Evolutionary conservation across 176 grass and related monocot species (phyloP), one percentile per base, ranked within the genome.

Genomic region (Neostapfia colusana): DNA sequence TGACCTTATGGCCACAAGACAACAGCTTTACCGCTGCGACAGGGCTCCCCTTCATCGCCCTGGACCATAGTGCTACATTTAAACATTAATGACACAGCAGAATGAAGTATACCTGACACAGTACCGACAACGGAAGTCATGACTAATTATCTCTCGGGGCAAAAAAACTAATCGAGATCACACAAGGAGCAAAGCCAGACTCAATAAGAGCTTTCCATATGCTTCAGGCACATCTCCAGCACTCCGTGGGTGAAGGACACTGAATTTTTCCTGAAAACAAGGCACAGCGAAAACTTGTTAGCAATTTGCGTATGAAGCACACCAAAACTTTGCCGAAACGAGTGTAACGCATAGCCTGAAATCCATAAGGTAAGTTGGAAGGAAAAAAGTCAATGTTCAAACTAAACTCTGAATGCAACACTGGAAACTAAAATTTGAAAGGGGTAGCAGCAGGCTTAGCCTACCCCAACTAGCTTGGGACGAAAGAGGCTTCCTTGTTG

Each of bases 101-200:
- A 42, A 70, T 50, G 27, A 54, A 56, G 3, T 56, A 72, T 76
- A 89, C 86, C 86, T 76, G 86, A 81, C 70, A 76, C 81, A 60
- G 8, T 62, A 7, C 81, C 76, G 8, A 65, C 81, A 5, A 49
- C 40, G 18, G 82, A 89, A 41, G 86, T 81, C 86, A 89, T 88
- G 77, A n/a, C 59, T 35, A 56, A 23, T 67, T 76, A 7, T 20
- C 57, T 55, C 34, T 6, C 23, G 16, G 56, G 40, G 28, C 21
- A 35, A 35, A 75, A 76, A 6, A 21, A 31, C 49, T 40, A 50
- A 70, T 27, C n/a, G 70, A 45, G 57, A 24, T 69, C 37, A 70
- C 45, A 21, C 55, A 49, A 37, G 11, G 39, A 41, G 23, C 5
- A 75, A 23, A 59, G n/a, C 9, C 65, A 51, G 26, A 18, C 4